Percentiles rank a stretch among this genome's conserved stretches.
Conservation (phyloP, 805 yeast genomes). For the Wickerhamia fluorescens region DNA sequence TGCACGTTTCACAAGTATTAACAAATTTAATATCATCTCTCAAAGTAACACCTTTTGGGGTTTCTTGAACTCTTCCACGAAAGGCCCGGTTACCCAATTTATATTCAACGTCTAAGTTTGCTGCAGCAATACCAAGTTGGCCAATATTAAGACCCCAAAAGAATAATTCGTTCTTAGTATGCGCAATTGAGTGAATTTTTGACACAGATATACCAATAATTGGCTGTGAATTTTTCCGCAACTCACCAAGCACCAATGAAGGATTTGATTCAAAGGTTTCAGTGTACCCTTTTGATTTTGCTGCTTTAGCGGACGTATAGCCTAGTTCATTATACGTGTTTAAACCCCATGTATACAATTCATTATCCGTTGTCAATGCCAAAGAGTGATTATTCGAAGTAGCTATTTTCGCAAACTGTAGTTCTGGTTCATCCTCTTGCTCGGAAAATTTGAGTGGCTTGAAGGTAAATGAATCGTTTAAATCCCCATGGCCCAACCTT, state of each 20-base stretch:
- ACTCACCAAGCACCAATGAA: constrained; percentile 33
- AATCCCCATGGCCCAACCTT: constrained; percentile 50
- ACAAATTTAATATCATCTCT: constrained; percentile 49
- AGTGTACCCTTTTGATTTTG: constrained; percentile 13
- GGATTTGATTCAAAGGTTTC: constrained; percentile 35
- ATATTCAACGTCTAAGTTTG: constrained; percentile 14
- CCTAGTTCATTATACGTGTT: constrained; percentile 68
- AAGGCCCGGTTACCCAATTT: constrained; percentile 19
- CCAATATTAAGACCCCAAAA: constrained; percentile 81
- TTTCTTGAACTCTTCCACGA: constrained; percentile 31
- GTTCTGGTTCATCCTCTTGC: constrained; percentile 10
- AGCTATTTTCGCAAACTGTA: constrained; percentile 29
- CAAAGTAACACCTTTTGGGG: constrained; percentile 37
- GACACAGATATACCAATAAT: constrained; percentile 53
- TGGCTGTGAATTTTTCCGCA: constrained; percentile 22
- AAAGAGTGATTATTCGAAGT: constrained; percentile 65
- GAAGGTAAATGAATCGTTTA: constrained; percentile 35
- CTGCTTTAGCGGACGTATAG: constrained; percentile 10
- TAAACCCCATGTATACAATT: constrained; percentile 76
- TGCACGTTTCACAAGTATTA: constrained; percentile 59
- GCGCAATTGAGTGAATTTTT: constrained; percentile 61
- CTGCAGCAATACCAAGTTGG: constrained; percentile 56
- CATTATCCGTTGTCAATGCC: constrained; percentile 44
- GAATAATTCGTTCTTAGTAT: constrained; percentile 39
- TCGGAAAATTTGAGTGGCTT: constrained; percentile 31